These are phyloP conservation scores for Boletus subparvulus DNA, from an alignment of 768 basidiomycete species.

Conservation along the genomic window DNA sequence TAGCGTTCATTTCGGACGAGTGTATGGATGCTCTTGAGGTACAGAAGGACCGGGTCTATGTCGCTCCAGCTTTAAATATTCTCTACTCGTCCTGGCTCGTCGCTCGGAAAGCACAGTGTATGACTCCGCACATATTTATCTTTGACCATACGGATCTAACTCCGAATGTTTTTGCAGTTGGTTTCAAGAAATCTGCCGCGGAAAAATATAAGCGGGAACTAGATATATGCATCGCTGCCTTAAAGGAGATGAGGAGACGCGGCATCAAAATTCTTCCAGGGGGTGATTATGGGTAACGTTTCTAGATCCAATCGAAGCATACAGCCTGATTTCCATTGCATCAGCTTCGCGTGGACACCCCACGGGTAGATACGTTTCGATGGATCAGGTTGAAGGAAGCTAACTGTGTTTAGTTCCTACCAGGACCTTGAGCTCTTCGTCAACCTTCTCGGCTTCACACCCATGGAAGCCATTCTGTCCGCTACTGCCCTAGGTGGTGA, in stretches of 20 bases:
- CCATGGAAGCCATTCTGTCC: slow-evolving; percentile 38
- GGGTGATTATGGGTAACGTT: slow-evolving; percentile 36
- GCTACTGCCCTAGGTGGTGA: slow-evolving; percentile 38
- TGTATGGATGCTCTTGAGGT: slow-evolving; percentile 37
- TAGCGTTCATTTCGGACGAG: slow-evolving; percentile 37
- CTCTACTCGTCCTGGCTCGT: slow-evolving; percentile 27
- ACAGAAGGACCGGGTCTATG: slow-evolving; percentile 36
- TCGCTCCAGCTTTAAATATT: slow-evolving; percentile 35
- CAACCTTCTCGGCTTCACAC: slow-evolving; percentile 33
- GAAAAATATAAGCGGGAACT: slow-evolving; percentile 33
- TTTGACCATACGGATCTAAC: neutral
- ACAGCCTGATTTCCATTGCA: neutral
- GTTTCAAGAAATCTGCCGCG: slow-evolving; percentile 18
- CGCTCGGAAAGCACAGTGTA: slow-evolving; percentile 29
- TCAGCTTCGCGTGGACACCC: slow-evolving; percentile 33
- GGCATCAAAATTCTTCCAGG: slow-evolving; percentile 39
- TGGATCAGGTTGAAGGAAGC: neutral
- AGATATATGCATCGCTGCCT: slow-evolving; percentile 32
- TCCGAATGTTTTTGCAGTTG: slow-evolving; percentile 6
- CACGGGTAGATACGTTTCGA: slow-evolving; percentile 22
- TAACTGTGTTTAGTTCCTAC: slow-evolving; percentile 29
- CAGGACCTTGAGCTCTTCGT: slow-evolving; percentile 39
- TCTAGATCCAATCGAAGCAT: neutral
- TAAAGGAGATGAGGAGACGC: slow-evolving; percentile 38
- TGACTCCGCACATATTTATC: neutral